Evolutionary conservation across 2,329 filamentous ascomycete species (phyloP).

Genomic region (Ophiostoma australiae): DNA sequence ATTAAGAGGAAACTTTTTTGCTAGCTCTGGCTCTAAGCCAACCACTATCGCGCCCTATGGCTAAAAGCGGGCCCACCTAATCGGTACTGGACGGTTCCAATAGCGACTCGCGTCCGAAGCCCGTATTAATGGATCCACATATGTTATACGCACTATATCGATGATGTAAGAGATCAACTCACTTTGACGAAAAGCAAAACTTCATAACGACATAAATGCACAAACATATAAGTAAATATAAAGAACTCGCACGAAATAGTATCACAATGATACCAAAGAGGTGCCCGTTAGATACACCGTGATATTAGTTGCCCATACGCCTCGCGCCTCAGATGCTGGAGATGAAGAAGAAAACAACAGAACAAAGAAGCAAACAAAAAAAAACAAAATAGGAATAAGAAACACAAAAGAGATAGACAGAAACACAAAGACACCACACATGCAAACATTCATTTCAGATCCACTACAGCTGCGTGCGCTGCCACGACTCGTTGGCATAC

Average conservation of each 20-base stretch:
- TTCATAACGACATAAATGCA: neutral
- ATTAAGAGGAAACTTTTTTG: neutral
- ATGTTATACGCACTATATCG: neutral
- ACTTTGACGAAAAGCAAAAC: neutral
- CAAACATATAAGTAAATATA: neutral
- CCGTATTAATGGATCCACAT: too few species aligned
- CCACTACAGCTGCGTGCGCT: slow-evolving; percentile 27
- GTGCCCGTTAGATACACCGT: neutral
- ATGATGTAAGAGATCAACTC: neutral
- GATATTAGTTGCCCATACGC: slow-evolving; percentile 9
- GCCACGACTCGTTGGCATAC: slow-evolving; percentile 43
- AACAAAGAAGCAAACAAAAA: neutral
- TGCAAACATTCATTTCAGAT: neutral
- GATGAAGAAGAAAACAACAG: neutral
- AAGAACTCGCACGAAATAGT: neutral
- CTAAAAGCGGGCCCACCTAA: neutral
- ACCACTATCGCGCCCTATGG: neutral
- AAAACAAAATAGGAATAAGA: neutral
- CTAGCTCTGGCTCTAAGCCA: neutral
- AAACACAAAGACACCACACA: neutral
- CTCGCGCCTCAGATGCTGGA: slow-evolving; percentile 1
- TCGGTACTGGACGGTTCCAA: neutral
- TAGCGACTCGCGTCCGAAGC: neutral
- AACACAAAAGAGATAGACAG: neutral
- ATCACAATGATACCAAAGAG: neutral